Evolutionary conservation across 331 rosid species (phyloP), one percentile per base, ranked within the genome.

Genomic region (Rhamnella rubrinervis): DNA sequence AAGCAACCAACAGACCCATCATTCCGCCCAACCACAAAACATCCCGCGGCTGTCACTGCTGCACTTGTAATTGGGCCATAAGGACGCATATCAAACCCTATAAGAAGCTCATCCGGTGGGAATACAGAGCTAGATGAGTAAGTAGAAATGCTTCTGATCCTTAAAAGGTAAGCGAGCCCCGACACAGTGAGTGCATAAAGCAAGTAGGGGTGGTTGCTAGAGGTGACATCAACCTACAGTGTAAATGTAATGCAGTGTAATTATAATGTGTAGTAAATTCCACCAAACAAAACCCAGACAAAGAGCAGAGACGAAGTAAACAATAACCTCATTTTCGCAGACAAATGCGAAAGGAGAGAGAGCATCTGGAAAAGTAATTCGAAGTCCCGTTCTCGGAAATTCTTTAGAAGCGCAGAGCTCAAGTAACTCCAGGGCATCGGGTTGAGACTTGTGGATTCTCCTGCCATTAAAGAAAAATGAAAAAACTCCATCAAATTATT

Each of bases 1-100:
- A 85, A 89, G 63, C 87, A 83, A 80, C 81, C 80, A 68, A 91
- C 82, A 31, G 91, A 89, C 50, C 98, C 98, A 60, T 93, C 88
- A 19, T 56, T 66, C 49, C 86, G 81, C 67, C 98, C 98, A 58
- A 87, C 70, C 18, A 89, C 71, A 52, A 91, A 85, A 69, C 89
- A 85, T 66, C 96, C 90, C n/a, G 86, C 58, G 0, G 78, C 66
- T 46, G 82, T 59, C 2, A 91, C 96, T 1, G 87, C 78, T 15
- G 85, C 87, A 9, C 89, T 73, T 0, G 98, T 79, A 25, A 91
- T 73, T 6, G 80, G 78, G 21, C 77, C 80, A 58, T 76, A 71
- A 61, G 70, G 61, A 5, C 35, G 82, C 81, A 93, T 51, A 59
- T 85, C 78, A 49, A 88, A 68, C 80, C 80, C 86, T 12, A 78